Percentiles rank a stretch among this genome's conserved stretches.
Conservation (phyloP, 768 basidiomycete species). For the Mycena maculata region DNA sequence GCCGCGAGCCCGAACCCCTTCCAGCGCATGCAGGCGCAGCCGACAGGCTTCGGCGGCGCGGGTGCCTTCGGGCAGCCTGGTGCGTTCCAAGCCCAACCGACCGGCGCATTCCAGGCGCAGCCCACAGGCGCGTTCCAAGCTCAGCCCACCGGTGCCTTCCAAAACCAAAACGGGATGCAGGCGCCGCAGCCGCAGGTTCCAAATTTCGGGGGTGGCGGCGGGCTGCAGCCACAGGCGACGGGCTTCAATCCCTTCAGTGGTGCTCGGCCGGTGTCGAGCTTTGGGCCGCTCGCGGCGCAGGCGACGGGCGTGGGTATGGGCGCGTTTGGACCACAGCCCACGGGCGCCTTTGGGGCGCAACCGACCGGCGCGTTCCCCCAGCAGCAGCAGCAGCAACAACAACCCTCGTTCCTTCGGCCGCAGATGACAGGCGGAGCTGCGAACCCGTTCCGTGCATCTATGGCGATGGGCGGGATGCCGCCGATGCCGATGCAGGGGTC, state of each 20-base stretch:
- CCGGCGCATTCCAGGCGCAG: conserved; percentile 25
- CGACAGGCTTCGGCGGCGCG: conserved; percentile 41
- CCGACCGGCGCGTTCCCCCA: conserved; percentile 55
- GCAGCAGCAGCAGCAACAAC: conserved; percentile 44
- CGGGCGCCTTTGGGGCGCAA: conserved; percentile 58
- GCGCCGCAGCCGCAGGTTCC: conserved; percentile 13
- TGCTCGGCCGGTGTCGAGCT: conserved; percentile 27
- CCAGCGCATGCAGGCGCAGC: conserved; percentile 61
- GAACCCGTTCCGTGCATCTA: conserved; percentile 46
- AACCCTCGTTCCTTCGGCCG: conserved; percentile 45
- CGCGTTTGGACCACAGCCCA: conserved; percentile 21
- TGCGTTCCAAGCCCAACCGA: conserved; percentile 35
- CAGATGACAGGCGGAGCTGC: conserved; percentile 49
- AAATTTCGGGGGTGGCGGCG: conserved; percentile 26
- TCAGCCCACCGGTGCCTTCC: conserved; percentile 25
- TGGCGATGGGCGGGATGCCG: conserved; percentile 24
- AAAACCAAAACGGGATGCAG: conserved; percentile 1
- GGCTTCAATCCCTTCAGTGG: conserved; percentile 48
- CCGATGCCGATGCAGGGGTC: conserved; percentile 13
- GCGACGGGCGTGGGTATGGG: conserved; percentile 30
- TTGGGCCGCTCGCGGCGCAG: conserved; percentile 28
- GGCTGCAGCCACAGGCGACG: conserved; percentile 66
- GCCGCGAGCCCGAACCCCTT: conserved; percentile 80
- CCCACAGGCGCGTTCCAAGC: neutral
- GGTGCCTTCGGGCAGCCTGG: no score